A percentile compares a stretch with the other conserved stretches of the same genome.
phyloP scores from a whole-genome alignment of 768 basidiomycete genomes.

The Leccinum arenicola region DNA sequence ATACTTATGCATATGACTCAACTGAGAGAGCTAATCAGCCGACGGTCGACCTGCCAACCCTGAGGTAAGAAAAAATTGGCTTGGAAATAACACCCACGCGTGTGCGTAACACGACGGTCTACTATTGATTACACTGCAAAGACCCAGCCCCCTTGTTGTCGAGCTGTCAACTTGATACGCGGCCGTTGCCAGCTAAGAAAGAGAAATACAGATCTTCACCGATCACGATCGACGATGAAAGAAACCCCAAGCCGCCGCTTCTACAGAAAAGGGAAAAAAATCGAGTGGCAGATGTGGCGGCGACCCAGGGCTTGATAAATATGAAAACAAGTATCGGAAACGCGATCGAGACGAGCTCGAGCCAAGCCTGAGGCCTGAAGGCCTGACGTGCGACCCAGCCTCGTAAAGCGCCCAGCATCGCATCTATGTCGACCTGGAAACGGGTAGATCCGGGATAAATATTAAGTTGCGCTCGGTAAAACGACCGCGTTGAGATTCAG shows the following conservation, averaged over 20 bases:
- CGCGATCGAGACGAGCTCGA: neutral
- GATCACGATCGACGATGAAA: slow-evolving; percentile 6
- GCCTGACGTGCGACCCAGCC: neutral
- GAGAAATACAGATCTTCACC: slow-evolving; percentile 1
- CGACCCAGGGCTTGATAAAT: slow-evolving; percentile 18
- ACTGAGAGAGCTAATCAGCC: neutral
- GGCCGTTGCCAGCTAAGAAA: neutral
- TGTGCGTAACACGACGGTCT: neutral
- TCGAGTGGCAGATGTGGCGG: slow-evolving; percentile 3
- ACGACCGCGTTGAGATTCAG: slow-evolving; percentile 18
- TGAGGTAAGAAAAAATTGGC: neutral
- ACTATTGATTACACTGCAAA: neutral
- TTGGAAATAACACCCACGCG: neutral
- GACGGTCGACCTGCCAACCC: neutral
- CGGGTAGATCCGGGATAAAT: slow-evolving; percentile 28
- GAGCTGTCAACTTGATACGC: neutral
- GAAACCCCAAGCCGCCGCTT: neutral
- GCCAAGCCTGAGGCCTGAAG: neutral
- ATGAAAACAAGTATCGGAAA: slow-evolving; percentile 9
- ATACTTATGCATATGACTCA: neutral
- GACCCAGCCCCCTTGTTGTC: neutral
- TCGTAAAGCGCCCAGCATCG: slow-evolving; percentile 2
- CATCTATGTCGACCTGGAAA: slow-evolving; percentile 7
- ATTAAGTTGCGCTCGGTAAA: slow-evolving; percentile 15
- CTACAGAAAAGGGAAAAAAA: neutral